These are phyloP conservation scores for Metarhizium brunneum DNA, from an alignment of 2,329 filamentous ascomycete species.

Conservation along the genomic window DNA sequence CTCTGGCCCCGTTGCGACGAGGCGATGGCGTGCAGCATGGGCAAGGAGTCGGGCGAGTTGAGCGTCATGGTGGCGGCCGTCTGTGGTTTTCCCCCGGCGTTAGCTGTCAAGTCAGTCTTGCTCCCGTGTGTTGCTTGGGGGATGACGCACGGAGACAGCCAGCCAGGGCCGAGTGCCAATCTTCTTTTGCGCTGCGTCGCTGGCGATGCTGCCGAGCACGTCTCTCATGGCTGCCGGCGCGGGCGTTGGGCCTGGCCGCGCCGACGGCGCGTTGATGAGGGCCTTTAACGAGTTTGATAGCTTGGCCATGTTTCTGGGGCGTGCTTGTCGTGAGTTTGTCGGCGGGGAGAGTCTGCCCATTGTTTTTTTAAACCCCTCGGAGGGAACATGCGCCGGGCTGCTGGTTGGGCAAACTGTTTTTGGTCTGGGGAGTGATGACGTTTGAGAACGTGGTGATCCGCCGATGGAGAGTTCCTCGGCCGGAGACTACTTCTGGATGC, in stretches of 20 bases:
- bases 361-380: not conserved
- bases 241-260: conserved; percentile 54
- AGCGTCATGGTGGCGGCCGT: conserved; percentile 77
- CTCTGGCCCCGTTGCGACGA: conserved; percentile 14
- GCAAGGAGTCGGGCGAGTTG: conserved; percentile 72
- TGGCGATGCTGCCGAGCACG: conserved; percentile 55
- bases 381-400: too few relatives aligned
- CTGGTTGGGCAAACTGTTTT: not conserved
- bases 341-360: not conserved
- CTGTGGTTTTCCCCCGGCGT: conserved; percentile 25
- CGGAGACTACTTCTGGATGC: conserved; percentile 1
- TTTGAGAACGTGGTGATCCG: not conserved
- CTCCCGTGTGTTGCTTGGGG: not conserved
- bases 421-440: not conserved
- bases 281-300: conserved; percentile 62
- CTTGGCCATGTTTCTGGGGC: conserved; percentile 52
- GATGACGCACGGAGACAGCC: conserved; percentile 45
- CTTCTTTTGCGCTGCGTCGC: conserved; percentile 51
- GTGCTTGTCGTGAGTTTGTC: not conserved
- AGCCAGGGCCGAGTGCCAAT: conserved; percentile 59
- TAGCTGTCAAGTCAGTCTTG: too few relatives aligned
- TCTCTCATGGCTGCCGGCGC: conserved; percentile 54
- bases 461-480: not conserved
- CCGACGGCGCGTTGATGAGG: conserved; percentile 61
- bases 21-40: conserved; percentile 49